Percentiles rank a stretch among this genome's conserved stretches.
phyloP scores from a whole-genome alignment of 2,329 filamentous ascomycete genomes.

The Monosporascus sp. region DNA sequence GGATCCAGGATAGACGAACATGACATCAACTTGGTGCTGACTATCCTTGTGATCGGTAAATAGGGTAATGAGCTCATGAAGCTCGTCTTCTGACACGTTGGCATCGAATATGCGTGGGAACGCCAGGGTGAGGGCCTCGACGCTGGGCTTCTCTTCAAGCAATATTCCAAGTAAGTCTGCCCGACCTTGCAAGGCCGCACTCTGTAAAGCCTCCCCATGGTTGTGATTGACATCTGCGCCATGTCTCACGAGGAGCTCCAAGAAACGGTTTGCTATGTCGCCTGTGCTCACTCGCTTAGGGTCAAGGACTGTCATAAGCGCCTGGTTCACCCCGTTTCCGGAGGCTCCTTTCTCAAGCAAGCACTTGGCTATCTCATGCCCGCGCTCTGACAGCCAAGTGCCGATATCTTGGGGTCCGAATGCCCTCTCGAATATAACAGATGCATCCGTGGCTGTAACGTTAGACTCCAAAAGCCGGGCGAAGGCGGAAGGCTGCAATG shows the following conservation, averaged over 20 bases:
- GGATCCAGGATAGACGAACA: conserved; percentile 36
- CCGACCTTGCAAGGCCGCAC: conserved; percentile 49
- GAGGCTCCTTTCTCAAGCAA: conserved; percentile 45
- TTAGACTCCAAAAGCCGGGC: conserved; percentile 37
- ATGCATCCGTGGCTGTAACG: conserved; percentile 38
- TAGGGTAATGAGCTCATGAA: conserved; percentile 44
- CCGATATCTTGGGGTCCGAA: conserved; percentile 37
- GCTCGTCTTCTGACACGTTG: conserved; percentile 43
- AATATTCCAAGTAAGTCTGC: conserved; percentile 44
- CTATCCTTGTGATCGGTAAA: conserved; percentile 47
- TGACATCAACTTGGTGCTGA: conserved; percentile 44
- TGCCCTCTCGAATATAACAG: conserved; percentile 37
- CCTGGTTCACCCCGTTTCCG: conserved; percentile 40
- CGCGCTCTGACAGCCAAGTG: conserved; percentile 42
- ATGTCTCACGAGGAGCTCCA: conserved; percentile 36
- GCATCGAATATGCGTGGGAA: conserved; percentile 54
- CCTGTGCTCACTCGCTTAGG: conserved; percentile 33
- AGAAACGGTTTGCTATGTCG: conserved; percentile 39
- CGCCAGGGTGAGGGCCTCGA: conserved; percentile 44
- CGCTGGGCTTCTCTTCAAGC: conserved; percentile 44
- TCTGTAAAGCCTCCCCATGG: conserved; percentile 48
- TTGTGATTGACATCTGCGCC: conserved; percentile 45
- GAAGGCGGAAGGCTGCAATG: conserved; percentile 33
- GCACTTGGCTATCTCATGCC: conserved; percentile 40
- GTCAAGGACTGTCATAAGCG: conserved; percentile 42